phyloP scores from a whole-genome alignment of 345 rosid species.

The Rhizophora apiculata region DNA sequence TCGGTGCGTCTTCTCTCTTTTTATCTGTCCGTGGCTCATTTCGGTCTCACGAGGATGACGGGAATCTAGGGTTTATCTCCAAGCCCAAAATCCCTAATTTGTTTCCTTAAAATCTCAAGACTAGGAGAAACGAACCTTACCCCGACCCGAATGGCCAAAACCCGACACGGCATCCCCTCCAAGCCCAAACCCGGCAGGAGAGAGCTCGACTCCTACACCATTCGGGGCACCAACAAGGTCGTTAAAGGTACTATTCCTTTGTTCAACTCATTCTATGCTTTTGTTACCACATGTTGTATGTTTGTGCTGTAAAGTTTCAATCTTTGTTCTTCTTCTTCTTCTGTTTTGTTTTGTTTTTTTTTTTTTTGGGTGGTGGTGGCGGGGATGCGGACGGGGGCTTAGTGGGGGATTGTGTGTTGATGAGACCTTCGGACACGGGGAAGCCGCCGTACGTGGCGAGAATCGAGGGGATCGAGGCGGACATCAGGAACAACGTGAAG shows the following conservation, averaged over 20 bases:
- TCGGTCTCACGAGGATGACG: not conserved
- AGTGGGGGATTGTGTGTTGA: constrained; percentile 80
- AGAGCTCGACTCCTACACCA: constrained; percentile 61
- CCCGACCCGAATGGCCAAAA: constrained; percentile 58
- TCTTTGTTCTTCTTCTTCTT: not conserved
- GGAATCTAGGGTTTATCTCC: constrained; percentile 24
- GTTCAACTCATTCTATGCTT: not conserved
- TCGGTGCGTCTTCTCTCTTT: not conserved
- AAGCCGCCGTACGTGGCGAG: constrained; percentile 76
- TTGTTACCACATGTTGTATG: not conserved
- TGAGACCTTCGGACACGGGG: constrained; percentile 74
- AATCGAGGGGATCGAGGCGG: constrained; percentile 76
- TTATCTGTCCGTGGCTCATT: not conserved
- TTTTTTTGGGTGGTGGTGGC: not conserved
- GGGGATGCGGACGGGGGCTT: not conserved
- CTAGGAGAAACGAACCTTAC: not conserved
- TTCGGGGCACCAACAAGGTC: constrained; percentile 63
- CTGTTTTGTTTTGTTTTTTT: not conserved
- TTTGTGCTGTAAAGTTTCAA: not conserved
- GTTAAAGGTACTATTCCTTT: constrained; percentile 42
- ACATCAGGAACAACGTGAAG: constrained; percentile 59
- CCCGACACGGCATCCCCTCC: constrained; percentile 57
- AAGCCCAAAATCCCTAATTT: not conserved
- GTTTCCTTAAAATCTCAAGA: not conserved
- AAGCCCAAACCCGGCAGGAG: constrained; percentile 46